A percentile compares a stretch with the other conserved stretches of the same genome.
phyloP scores from a whole-genome alignment of 768 basidiomycete species.

The Leccinum uliginosum region DNA sequence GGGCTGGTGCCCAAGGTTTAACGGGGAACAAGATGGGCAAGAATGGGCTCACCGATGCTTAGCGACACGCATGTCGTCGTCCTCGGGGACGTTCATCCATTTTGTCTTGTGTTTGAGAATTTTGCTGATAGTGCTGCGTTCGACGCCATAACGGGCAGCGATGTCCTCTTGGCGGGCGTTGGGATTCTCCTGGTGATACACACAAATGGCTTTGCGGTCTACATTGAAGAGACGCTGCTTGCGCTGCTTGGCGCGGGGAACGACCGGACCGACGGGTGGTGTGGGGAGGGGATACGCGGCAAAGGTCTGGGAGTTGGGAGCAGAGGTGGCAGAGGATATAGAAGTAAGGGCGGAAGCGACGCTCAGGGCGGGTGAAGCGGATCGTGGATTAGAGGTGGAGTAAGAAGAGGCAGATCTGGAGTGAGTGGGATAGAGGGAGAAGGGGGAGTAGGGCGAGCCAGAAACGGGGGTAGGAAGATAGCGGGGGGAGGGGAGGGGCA shows the following conservation, averaged over 20 bases:
- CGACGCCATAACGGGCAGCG: conserved; percentile 68
- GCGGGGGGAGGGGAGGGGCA: conserved; percentile 35
- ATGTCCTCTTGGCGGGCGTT: conserved; percentile 81
- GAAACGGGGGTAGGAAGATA: conserved; percentile 45
- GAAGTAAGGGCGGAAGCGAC: conserved; percentile 51
- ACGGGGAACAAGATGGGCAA: conserved; percentile 3
- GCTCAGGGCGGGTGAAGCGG: conserved; percentile 62
- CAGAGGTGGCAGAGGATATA: conserved; percentile 39
- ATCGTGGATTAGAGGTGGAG: conserved; percentile 46
- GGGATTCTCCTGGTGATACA: conserved; percentile 59
- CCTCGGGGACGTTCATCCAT: conserved; percentile 68
- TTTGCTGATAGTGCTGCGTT: conserved; percentile 92
- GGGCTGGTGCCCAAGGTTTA: conserved; percentile 41
- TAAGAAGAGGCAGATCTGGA: conserved; percentile 43
- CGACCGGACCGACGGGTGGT: conserved; percentile 27
- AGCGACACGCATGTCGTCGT: conserved; percentile 54
- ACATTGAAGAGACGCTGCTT: conserved; percentile 73
- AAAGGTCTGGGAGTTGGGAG: conserved; percentile 29
- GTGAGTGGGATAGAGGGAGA: conserved; percentile 40
- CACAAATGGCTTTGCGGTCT: conserved; percentile 73
- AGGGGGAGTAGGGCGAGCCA: conserved; percentile 45
- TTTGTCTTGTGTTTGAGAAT: conserved; percentile 81
- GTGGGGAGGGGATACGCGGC: conserved; percentile 27
- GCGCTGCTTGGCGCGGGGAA: conserved; percentile 46
- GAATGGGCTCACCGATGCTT: conserved; percentile 56